Conservation (phyloP, 2,329 filamentous ascomycete genomes). For the Fusarium sarcochroum region DNA sequence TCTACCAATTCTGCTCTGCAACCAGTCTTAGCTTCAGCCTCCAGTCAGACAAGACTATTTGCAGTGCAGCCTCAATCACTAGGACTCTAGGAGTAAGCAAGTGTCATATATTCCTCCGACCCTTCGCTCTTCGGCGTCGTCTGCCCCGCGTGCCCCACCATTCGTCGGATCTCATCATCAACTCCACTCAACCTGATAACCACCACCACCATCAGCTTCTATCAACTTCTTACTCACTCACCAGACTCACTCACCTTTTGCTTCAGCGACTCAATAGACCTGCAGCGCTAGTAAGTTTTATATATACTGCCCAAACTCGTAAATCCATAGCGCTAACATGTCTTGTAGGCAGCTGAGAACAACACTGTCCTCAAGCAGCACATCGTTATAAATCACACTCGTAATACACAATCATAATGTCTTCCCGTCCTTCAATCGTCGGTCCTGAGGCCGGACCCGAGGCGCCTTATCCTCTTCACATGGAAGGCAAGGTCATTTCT, state of each 20-base stretch:
- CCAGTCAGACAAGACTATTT: too few species aligned
- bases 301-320: background rate
- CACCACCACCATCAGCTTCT: constrained; percentile 25
- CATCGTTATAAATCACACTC: background rate
- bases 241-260: constrained; percentile 5
- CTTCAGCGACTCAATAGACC: background rate
- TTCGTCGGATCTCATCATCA: constrained; percentile 30
- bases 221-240: constrained; percentile 17
- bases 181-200: constrained; percentile 20
- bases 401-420: constrained; percentile 42
- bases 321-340: background rate
- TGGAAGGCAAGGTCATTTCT: constrained; percentile 89
- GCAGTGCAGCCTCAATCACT: background rate
- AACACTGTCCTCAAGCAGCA: background rate
- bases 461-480: constrained; percentile 83
- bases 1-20: too few species aligned
- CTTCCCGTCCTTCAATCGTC: constrained; percentile 75
- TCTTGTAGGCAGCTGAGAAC: background rate
- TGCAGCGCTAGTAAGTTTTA: background rate
- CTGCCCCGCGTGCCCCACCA: constrained; percentile 39
- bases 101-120: constrained; percentile 23
- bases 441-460: constrained; percentile 81
- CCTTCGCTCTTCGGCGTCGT: constrained; percentile 30
- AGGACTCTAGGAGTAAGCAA: constrained; percentile 23
- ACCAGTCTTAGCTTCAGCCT: too few species aligned